Evolutionary conservation across 345 rosid genomes (phyloP).

Genomic region (Firmiana major): DNA sequence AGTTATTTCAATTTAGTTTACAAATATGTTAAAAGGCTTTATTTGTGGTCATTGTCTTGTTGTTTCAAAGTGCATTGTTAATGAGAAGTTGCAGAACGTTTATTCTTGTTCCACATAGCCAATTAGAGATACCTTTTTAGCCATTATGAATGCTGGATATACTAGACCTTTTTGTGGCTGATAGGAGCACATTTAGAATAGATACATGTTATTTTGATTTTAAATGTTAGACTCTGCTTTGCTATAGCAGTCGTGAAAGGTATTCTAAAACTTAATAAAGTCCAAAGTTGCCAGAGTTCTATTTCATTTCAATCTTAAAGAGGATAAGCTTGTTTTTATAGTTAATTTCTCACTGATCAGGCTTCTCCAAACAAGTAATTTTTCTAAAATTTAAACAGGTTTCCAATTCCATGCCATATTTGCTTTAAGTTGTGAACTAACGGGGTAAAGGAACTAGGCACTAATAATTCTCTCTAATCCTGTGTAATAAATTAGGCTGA

Average conservation of each 20-base stretch:
- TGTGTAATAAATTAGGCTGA: neutral
- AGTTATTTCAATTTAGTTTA: neutral
- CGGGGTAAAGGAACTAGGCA: neutral
- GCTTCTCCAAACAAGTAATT: neutral
- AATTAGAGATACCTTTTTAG: neutral
- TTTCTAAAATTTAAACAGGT: neutral
- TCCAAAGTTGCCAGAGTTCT: neutral
- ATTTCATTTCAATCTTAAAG: neutral
- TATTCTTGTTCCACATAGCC: neutral
- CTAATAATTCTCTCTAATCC: neutral
- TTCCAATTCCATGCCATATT: neutral
- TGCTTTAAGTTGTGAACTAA: neutral
- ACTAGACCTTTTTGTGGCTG: neutral
- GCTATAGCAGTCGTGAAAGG: neutral
- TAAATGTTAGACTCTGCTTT: neutral
- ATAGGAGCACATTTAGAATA: neutral
- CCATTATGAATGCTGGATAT: neutral
- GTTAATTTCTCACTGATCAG: neutral
- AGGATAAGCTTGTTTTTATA: neutral
- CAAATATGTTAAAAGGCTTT: neutral
- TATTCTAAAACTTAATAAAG: neutral
- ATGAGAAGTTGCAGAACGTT: neutral
- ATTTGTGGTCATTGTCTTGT: neutral
- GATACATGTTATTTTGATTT: neutral
- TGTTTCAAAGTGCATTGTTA: neutral